phyloP scores from a whole-genome alignment of 1,284 basidiomycete genomes.

The Cutaneotrichosporon dermatis region DNA sequence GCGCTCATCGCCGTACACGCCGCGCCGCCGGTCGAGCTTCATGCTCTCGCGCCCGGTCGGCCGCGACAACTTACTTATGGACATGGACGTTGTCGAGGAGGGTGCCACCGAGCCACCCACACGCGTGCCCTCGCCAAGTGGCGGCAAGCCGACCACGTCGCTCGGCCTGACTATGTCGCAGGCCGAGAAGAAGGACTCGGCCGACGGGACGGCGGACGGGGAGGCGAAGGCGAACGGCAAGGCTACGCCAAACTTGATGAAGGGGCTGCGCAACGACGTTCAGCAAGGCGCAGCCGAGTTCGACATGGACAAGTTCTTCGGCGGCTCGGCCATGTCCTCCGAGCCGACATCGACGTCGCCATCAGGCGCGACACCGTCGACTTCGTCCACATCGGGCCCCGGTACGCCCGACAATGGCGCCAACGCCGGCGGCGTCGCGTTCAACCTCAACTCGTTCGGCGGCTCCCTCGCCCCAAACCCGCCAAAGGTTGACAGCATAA shows the following conservation, averaged over 20 bases:
- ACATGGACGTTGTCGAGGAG: conserved; percentile 64
- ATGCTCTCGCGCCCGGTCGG: conserved; percentile 57
- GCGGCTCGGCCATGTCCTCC: not conserved
- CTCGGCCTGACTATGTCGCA: too few relatives aligned
- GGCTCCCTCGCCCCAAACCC: too few relatives aligned
- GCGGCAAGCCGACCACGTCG: too few relatives aligned
- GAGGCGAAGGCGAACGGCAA: not conserved
- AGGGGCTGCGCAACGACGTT: conserved; percentile 44
- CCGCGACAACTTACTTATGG: conserved; percentile 70
- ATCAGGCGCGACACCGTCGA: too few relatives aligned
- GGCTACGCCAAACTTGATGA: conserved; percentile 56
- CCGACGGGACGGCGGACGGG: too few relatives aligned
- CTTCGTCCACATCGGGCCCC: too few relatives aligned
- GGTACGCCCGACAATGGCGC: conserved; percentile 10
- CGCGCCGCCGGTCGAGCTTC: conserved; percentile 51
- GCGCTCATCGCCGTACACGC: conserved; percentile 12
- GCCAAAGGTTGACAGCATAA: too few relatives aligned
- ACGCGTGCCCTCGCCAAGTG: conserved; percentile 51
- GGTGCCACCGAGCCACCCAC: conserved; percentile 57
- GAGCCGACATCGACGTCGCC: too few relatives aligned
- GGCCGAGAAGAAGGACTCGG: too few relatives aligned
- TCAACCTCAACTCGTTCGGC: conserved; percentile 45
- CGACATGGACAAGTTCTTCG: conserved; percentile 44
- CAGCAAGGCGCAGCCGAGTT: conserved; percentile 49
- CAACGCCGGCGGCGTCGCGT: conserved; percentile 48